phyloP scores from a whole-genome alignment of 352 stramenopile species.

The Blastocystis sp. region DNA sequence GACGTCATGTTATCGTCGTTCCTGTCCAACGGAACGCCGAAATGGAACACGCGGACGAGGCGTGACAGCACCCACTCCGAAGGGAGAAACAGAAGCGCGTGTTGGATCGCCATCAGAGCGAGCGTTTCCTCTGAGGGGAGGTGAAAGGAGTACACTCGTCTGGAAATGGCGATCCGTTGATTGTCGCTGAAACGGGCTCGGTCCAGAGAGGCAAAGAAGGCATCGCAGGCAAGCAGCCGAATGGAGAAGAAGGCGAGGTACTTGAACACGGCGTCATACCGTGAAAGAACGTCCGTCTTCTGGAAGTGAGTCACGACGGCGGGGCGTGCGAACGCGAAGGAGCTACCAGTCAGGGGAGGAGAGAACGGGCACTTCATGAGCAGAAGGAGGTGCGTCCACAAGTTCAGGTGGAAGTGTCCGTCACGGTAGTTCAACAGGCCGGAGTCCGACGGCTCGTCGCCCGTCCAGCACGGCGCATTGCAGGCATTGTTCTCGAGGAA shows the following conservation, averaged over 20 bases:
- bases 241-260: background rate
- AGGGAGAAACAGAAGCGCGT: background rate
- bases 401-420: background rate
- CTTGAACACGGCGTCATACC: background rate
- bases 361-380: background rate
- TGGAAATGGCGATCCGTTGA: background rate
- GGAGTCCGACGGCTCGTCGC: too few species aligned
- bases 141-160: background rate
- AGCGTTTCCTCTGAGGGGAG: background rate
- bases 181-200: background rate
- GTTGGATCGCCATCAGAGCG: background rate
- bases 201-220: background rate
- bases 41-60: background rate
- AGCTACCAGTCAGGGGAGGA: background rate
- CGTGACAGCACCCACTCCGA: background rate
- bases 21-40: background rate
- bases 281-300: background rate
- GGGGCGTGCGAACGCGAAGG: background rate
- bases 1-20: background rate
- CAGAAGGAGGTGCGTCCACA: background rate
- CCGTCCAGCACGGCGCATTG: too few species aligned
- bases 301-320: background rate
- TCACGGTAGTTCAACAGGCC: background rate
- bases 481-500: too few species aligned
- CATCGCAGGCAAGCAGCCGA: background rate